Base-by-base conservation (phyloP, 2,329 filamentous ascomycete genomes). In the Zymoseptoria ardabiliae region DNA sequence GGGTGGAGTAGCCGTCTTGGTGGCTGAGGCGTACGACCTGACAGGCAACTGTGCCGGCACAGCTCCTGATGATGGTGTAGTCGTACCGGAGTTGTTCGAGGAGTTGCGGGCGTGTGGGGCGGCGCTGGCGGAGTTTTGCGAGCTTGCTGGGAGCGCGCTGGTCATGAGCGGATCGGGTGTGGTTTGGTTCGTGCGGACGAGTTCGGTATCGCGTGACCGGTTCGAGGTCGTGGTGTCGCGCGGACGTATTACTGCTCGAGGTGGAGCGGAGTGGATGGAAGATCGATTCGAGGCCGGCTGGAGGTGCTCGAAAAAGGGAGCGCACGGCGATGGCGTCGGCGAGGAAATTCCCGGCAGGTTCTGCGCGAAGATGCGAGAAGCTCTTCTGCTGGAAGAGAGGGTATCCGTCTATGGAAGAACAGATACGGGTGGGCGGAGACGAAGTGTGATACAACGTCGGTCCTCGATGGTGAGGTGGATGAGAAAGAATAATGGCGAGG, bases 21-120 rank as follows among this genome's bases (percentile, higher is more conserved):
- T 83, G 73, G 82, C 83, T 79, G 75, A 81, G 71, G 83, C 83
- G 82, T 85, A 85, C 72, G 82, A 84, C 72, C 77, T 78, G 74
- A 77, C 78, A 75, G 79, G 78, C 74, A 76, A 78, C 73, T 79
- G 77, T 75, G 81, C 78, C 79, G 79, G 77, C 74, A 80, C 79
- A 77, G 81, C 77, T 70, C 66, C 69, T 71, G 74, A 71, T 72
- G 75, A 72, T 67, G 78, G 74, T 64, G 81, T 76, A 68, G 80
- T 75, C 76, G 78, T 77, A 74, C 78, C 79, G 74, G 78, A 73
- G 70, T 77, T 75, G 68, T 74, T 45, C 35, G 35, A 45, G 3
- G 35, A n/a, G 35, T 45, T 17, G 72, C 67, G 78, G 74, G 74
- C 78, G 74, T 70, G 76, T 73, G 73, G 75, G 76, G 77, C 76